Evolutionary conservation across 805 yeast genomes (phyloP), one percentile per base, ranked within the genome.

Genomic region (Saturnispora galanensis): DNA sequence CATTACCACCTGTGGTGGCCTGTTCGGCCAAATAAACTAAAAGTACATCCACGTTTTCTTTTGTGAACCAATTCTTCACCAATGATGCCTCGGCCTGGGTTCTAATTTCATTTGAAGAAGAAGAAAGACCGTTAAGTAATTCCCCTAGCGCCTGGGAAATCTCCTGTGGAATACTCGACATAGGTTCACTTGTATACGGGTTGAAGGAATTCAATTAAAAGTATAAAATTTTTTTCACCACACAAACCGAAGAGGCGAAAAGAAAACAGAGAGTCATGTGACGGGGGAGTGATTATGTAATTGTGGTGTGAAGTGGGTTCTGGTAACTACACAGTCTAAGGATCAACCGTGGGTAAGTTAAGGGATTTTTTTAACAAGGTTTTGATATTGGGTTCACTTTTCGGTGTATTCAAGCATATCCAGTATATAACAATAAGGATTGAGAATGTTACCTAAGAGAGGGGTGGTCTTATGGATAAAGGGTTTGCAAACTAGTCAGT

Each of bases 1-100:
- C 79, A 50, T 73, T 73, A n/a, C 69, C 65, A 10, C 89, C 85
- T 31, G 55, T 57, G 3, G 80, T 71, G 3, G 96, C 79, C 55
- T 82, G 89, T 59, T 83, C 84, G 4, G 96, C 88, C 40, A 90
- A 70, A 54, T 86, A 93, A 2, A 82, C 68, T 47, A 90, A 68
- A 38, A 90, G 67, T 47, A 79, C 61, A 52, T 82, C 89, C 38
- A 85, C 83, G 46, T 79, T 77, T 31, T 76, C 79, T 35, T 71
- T 63, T 13, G 71, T 71, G 21, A 81, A 74, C 97, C 97, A 93
- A 28, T 83, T 84, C 10, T 70, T 67, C 55, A 83, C 84, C 42
- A 93, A 69, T 12, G 72, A 66, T 45, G 69, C 70, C 60, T 90
- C 98, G 8, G 97, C 97, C 26, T 55, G 58, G 15, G 89, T 67